Evolutionary conservation across 2,329 filamentous ascomycete species (phyloP).

Genomic region (Aspergillus ochraceus): DNA sequence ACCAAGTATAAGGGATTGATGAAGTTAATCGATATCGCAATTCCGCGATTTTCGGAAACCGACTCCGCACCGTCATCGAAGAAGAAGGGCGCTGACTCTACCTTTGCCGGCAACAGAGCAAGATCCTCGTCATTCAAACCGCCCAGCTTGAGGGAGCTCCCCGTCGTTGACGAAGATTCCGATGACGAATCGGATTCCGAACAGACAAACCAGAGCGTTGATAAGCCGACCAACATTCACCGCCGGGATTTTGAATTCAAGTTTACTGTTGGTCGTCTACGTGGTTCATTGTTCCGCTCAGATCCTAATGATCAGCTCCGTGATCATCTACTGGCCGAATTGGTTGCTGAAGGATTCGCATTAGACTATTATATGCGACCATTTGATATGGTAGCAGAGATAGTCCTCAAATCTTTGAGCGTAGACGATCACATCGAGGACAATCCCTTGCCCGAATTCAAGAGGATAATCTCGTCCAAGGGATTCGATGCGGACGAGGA

Average conservation of each 20-base stretch:
- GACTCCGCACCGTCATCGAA: constrained; percentile 13
- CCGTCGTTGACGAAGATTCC: constrained; percentile 70
- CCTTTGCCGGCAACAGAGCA: constrained; percentile 41
- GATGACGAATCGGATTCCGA: constrained; percentile 63
- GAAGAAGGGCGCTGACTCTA: constrained; percentile 36
- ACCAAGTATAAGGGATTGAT: constrained; percentile 96
- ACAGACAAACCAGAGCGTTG: constrained; percentile 50
- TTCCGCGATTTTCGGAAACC: constrained; percentile 72
- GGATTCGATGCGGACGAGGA: constrained; percentile 67
- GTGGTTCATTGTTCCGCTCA: constrained; percentile 86
- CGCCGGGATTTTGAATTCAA: constrained; percentile 95
- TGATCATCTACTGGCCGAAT: constrained; percentile 82
- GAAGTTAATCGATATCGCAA: constrained; percentile 91
- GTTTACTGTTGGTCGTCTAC: constrained; percentile 90
- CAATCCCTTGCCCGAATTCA: constrained; percentile 84
- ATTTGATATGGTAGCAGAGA: constrained; percentile 91
- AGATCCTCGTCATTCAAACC: constrained; percentile 75
- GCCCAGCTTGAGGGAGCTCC: constrained; percentile 68
- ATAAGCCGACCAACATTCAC: constrained; percentile 68
- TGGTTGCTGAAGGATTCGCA: constrained; percentile 85
- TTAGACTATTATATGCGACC: constrained; percentile 84
- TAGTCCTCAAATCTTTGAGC: constrained; percentile 80
- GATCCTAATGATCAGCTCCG: constrained; percentile 73
- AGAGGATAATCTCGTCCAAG: constrained; percentile 94
- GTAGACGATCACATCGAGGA: constrained; percentile 94